These are phyloP conservation scores for Tephrocybe sp. DNA, from an alignment of 768 basidiomycete genomes.

Conservation along the genomic window DNA sequence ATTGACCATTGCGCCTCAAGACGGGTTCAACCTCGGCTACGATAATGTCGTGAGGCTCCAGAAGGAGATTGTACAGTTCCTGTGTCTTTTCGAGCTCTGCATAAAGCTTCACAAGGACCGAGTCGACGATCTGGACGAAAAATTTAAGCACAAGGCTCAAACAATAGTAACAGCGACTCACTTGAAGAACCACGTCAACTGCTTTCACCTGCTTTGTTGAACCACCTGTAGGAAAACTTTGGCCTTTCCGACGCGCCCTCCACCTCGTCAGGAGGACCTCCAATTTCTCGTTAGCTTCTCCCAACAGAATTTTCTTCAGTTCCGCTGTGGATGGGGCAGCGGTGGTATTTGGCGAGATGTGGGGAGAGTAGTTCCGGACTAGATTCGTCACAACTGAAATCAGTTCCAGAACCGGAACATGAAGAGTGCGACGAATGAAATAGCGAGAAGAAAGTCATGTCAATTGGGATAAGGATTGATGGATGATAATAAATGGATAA, in stretches of 20 bases:
- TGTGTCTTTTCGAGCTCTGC: constrained; percentile 57
- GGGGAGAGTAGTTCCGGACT: constrained; percentile 90
- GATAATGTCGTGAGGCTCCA: constrained; percentile 51
- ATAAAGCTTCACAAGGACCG: constrained; percentile 73
- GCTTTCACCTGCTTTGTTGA: constrained; percentile 1
- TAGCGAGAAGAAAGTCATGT: constrained; percentile 26
- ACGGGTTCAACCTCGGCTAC: constrained; percentile 62
- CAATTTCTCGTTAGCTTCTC: constrained; percentile 75
- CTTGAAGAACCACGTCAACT: constrained; percentile 14
- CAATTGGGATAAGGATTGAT: constrained; percentile 21
- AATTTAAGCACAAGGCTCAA: background rate
- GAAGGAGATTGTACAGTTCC: constrained; percentile 59
- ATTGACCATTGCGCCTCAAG: constrained; percentile 49
- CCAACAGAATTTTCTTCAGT: constrained; percentile 58
- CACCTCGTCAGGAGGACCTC: constrained; percentile 64
- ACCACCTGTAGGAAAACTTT: constrained; percentile 21
- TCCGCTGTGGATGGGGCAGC: constrained; percentile 70
- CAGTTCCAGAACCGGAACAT: constrained; percentile 58
- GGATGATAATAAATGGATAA: constrained; percentile 14
- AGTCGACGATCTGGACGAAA: constrained; percentile 66
- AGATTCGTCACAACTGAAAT: constrained; percentile 83
- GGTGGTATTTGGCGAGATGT: constrained; percentile 68
- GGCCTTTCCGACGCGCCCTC: constrained; percentile 42
- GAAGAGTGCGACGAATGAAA: constrained; percentile 24
- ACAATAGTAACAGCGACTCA: constrained; percentile 5